Evolutionary conservation across 1,284 basidiomycete species (phyloP).

Genomic region (Fistulina hepatica): DNA sequence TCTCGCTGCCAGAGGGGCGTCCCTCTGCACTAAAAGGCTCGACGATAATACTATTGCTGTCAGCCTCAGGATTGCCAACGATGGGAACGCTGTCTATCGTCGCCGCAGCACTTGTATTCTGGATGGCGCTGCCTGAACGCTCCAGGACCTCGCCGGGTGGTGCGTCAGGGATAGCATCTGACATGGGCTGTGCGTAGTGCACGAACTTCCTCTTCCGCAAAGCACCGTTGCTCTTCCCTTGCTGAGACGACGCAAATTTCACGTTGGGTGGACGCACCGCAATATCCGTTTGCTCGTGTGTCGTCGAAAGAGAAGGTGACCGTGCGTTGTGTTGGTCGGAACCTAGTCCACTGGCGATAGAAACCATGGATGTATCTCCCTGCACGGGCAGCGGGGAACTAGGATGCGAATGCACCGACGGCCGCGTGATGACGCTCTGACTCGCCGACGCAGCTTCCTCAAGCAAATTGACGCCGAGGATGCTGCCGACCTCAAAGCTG

Average conservation of each 20-base stretch:
- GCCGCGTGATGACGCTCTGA: too few species aligned
- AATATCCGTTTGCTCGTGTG: neutral
- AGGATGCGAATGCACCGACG: slow-evolving; percentile 11
- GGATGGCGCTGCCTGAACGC: slow-evolving; percentile 37
- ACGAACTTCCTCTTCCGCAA: too few species aligned
- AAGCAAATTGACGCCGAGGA: slow-evolving; percentile 48
- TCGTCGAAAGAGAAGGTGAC: slow-evolving; percentile 4
- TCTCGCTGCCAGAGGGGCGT: slow-evolving; percentile 29
- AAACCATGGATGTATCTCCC: too few species aligned
- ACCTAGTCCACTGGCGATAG: slow-evolving; percentile 6
- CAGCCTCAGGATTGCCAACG: too few species aligned
- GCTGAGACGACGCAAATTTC: slow-evolving; percentile 6
- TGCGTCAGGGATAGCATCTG: slow-evolving; percentile 27
- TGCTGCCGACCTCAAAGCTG: slow-evolving; percentile 64
- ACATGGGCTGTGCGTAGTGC: slow-evolving; percentile 29
- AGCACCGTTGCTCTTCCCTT: too few species aligned
- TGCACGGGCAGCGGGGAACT: too few species aligned
- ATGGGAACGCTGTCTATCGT: slow-evolving; percentile 29
- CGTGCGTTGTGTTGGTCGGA: slow-evolving; percentile 2
- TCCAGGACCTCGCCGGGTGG: slow-evolving; percentile 50
- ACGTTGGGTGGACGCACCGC: slow-evolving; percentile 2
- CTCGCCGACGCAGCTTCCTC: slow-evolving; percentile 23
- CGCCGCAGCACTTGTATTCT: slow-evolving; percentile 53
- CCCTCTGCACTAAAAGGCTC: too few species aligned
- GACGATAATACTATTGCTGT: too few species aligned